Evolutionary conservation across 2,329 filamentous ascomycete species (phyloP).

Genomic region (Exophiala mesophila): DNA sequence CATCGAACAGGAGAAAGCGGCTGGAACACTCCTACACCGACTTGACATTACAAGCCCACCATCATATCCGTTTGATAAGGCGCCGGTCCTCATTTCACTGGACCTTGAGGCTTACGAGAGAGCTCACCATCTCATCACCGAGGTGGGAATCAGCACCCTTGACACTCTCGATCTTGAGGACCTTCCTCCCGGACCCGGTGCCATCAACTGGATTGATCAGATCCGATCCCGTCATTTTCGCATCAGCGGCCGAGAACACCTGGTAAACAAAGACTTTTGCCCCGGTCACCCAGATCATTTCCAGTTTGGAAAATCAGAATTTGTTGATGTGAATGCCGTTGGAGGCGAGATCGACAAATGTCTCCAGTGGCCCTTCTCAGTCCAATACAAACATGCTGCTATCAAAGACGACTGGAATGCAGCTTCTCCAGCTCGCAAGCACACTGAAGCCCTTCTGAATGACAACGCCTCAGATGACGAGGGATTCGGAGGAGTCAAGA

Average conservation of each 20-base stretch:
- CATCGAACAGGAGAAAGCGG: constrained; percentile 27
- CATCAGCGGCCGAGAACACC: constrained; percentile 62
- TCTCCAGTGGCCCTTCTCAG: constrained; percentile 55
- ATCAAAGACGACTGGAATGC: constrained; percentile 9
- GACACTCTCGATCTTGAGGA: constrained; percentile 60
- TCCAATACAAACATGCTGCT: constrained; percentile 23
- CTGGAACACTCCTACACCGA: constrained; percentile 26
- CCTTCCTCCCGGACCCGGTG: constrained; percentile 57
- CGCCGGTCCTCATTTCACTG: constrained; percentile 68
- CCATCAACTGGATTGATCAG: constrained; percentile 60
- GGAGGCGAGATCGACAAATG: constrained; percentile 46
- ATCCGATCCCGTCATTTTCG: constrained; percentile 73
- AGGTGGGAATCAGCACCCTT: constrained; percentile 77
- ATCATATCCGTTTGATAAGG: constrained; percentile 46
- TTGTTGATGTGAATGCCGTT: constrained; percentile 45
- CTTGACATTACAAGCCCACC: constrained; percentile 45
- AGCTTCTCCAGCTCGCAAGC: background rate
- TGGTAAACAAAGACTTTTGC: constrained; percentile 65
- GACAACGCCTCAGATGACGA: background rate
- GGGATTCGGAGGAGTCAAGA: constrained; percentile 8
- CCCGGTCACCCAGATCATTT: constrained; percentile 72
- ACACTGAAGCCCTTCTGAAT: background rate
- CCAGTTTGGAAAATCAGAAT: constrained; percentile 60
- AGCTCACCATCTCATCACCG: constrained; percentile 64
- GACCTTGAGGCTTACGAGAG: constrained; percentile 80